These are phyloP conservation scores for Pythium pyrilobum DNA, from an alignment of 352 stramenopile species.

Conservation along the genomic window DNA sequence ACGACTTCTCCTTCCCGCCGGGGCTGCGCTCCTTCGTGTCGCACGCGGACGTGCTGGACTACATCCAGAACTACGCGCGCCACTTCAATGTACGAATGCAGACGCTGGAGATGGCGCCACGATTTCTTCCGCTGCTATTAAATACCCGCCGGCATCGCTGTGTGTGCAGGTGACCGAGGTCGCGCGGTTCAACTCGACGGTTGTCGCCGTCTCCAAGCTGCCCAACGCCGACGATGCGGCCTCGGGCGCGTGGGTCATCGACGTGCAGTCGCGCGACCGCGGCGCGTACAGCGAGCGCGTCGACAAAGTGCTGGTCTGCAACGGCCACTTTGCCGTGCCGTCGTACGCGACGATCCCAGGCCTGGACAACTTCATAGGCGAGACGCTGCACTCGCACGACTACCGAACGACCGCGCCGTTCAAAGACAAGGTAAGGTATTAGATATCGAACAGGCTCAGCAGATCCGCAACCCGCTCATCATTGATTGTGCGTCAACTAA, in stretches of 20 bases:
- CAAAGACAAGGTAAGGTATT: slow-evolving; percentile 21
- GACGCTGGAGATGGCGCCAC: no score
- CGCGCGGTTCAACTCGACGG: slow-evolving; percentile 42
- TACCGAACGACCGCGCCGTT: slow-evolving; percentile 21
- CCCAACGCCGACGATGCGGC: neutral
- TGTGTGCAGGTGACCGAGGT: slow-evolving; percentile 38
- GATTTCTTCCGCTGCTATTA: no score
- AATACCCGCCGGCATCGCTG: no score
- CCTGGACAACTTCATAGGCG: slow-evolving; percentile 37
- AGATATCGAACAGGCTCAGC: no score
- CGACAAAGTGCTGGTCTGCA: slow-evolving; percentile 75
- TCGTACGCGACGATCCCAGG: slow-evolving; percentile 42
- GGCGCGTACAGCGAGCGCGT: slow-evolving; percentile 55
- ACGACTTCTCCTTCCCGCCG: slow-evolving; percentile 59
- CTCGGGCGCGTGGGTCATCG: slow-evolving; percentile 28
- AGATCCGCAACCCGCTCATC: no score
- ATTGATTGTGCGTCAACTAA: no score
- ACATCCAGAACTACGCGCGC: slow-evolving; percentile 61
- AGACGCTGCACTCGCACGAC: slow-evolving; percentile 26
- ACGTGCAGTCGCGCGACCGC: slow-evolving; percentile 28
- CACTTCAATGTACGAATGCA: slow-evolving; percentile 26
- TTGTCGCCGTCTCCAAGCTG: slow-evolving; percentile 45
- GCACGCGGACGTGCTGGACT: slow-evolving; percentile 55
- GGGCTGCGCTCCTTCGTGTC: slow-evolving; percentile 49
- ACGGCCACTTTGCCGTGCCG: slow-evolving; percentile 69